These are phyloP conservation scores for Deakozyma indianensis DNA, from an alignment of 805 yeast genomes.

Conservation along the genomic window DNA sequence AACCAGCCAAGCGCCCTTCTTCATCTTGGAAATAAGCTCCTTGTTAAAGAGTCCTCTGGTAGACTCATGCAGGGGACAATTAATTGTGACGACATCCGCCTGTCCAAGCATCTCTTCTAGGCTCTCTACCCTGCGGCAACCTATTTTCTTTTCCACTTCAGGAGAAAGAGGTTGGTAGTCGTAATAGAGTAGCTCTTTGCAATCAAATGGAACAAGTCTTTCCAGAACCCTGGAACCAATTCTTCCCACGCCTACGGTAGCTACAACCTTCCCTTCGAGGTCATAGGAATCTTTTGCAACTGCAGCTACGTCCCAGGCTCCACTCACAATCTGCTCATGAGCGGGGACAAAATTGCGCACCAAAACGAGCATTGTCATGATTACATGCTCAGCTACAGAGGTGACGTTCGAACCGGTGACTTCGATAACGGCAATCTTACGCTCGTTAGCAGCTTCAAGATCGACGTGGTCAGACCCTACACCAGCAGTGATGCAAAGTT, in stretches of 20 bases:
- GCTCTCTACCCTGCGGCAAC: conserved; percentile 43
- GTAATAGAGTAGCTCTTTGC: conserved; percentile 57
- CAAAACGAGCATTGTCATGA: conserved; percentile 56
- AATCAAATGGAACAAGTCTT: conserved; percentile 58
- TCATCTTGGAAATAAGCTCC: conserved; percentile 46
- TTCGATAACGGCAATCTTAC: conserved; percentile 54
- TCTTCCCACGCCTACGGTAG: conserved; percentile 75
- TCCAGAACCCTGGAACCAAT: conserved; percentile 66
- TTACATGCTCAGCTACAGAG: conserved; percentile 70
- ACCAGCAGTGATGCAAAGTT: conserved; percentile 64
- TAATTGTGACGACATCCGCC: conserved; percentile 63
- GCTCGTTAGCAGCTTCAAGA: conserved; percentile 49
- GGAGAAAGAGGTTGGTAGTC: conserved; percentile 58
- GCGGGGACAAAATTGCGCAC: conserved; percentile 72
- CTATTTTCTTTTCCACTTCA: conserved; percentile 42
- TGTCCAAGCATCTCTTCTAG: conserved; percentile 52
- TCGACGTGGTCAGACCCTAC: conserved; percentile 78
- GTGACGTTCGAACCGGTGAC: conserved; percentile 74
- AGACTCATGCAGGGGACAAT: conserved; percentile 62
- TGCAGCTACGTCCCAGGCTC: conserved; percentile 66
- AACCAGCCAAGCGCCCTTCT: conserved; percentile 58
- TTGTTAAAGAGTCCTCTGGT: conserved; percentile 56
- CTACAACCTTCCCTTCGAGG: conserved; percentile 58
- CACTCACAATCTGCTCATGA: conserved; percentile 47
- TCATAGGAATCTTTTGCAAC: conserved; percentile 63